phyloP scores from a whole-genome alignment of 2,329 filamentous ascomycete species.

The Monosporascus sp. region DNA sequence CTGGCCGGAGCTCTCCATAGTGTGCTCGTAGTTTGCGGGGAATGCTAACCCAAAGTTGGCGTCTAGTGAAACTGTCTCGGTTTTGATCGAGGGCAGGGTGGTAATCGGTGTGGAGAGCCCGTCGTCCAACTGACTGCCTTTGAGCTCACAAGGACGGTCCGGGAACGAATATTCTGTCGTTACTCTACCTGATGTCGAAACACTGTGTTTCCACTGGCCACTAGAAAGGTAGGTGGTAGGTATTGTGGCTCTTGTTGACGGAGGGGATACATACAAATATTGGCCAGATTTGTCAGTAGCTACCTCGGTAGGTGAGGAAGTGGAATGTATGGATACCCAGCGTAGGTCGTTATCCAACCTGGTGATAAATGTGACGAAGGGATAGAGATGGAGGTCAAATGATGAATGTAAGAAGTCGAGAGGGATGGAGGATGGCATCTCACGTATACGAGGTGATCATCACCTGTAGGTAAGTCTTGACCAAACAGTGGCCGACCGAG shows the following conservation, averaged over 20 bases:
- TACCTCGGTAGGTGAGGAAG: not conserved
- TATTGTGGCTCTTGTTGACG: too few species aligned
- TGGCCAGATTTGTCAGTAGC: too few species aligned
- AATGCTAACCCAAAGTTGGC: not conserved
- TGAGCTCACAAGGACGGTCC: too few species aligned
- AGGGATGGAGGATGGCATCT: too few species aligned
- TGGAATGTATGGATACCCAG: not conserved
- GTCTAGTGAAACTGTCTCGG: not conserved
- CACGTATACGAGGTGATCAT: too few species aligned
- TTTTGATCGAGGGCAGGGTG: not conserved
- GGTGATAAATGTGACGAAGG: not conserved
- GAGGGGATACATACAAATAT: too few species aligned
- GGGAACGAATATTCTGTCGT: too few species aligned
- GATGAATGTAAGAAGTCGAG: not conserved
- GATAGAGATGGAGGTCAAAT: not conserved
- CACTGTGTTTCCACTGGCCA: too few species aligned
- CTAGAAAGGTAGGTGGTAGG: too few species aligned
- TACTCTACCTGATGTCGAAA: too few species aligned
- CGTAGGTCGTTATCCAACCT: not conserved
- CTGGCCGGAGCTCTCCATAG: not conserved
- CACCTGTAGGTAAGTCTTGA: not conserved
- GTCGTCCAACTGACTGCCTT: too few species aligned
- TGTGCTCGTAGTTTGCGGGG: not conserved
- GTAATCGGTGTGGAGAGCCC: not conserved
- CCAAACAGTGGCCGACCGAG: not conserved